A percentile compares a stretch with the other conserved stretches of the same genome.
These are phyloP conservation scores for Astrocystis sublimbata DNA, from an alignment of 495 filamentous ascomycete genomes.

Conservation along the genomic window DNA sequence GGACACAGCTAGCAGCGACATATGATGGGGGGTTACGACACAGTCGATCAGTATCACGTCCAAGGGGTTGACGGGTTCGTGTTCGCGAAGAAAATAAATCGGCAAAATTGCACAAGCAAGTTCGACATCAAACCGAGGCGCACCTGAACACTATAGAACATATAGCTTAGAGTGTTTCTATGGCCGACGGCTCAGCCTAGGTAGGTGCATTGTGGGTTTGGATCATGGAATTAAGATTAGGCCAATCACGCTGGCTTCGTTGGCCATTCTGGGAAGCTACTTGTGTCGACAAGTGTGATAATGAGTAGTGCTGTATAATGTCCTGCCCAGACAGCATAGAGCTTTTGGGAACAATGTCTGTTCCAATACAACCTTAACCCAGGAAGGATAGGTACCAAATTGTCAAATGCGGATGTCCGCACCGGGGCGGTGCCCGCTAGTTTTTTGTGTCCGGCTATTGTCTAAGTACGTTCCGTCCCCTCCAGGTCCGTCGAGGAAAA, in stretches of 20 bases:
- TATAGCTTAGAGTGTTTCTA: neutral
- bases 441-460: neutral
- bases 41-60: neutral
- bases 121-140: neutral
- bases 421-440: conserved; percentile 1
- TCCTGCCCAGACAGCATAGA: neutral
- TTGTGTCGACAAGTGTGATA: neutral
- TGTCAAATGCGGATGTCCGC: conserved; percentile 9
- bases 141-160: neutral
- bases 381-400: conserved; percentile 3
- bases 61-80: neutral
- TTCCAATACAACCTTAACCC: neutral
- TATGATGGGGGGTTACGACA: neutral
- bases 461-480: neutral
- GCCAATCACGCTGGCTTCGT: neutral
- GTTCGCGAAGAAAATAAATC: neutral
- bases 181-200: neutral
- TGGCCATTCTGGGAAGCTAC: neutral
- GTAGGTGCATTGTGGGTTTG: neutral
- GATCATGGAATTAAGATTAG: neutral
- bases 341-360: neutral
- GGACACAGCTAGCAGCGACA: neutral
- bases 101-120: neutral
- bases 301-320: neutral
- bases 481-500: neutral